A percentile compares a stretch with the other conserved stretches of the same genome.
Evolutionary conservation across 352 stramenopile genomes (phyloP).

Genomic region (Phytophthora pisi): DNA sequence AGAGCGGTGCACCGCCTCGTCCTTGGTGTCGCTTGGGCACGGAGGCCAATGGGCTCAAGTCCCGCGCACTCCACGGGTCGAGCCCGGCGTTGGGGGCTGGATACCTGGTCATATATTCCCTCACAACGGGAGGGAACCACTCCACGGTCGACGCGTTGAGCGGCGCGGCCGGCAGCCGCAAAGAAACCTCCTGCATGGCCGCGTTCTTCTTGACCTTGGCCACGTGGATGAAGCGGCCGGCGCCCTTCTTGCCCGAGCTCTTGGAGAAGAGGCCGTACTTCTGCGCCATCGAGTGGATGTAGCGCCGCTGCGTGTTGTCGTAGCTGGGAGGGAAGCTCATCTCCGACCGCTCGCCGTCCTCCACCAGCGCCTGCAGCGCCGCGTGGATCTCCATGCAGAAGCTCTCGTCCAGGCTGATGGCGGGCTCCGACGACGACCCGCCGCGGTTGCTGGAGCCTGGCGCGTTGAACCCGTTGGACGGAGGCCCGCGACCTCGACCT

Average conservation of each 20-base stretch:
- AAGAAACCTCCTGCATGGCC: conserved; percentile 72
- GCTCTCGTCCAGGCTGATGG: conserved; percentile 65
- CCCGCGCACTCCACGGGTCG: conserved; percentile 42
- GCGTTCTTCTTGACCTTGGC: conserved; percentile 86
- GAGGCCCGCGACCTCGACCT: conserved; percentile 15
- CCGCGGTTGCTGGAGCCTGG: neutral
- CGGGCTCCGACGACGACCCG: conserved; percentile 16
- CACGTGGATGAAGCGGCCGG: conserved; percentile 75
- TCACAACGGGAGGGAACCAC: conserved; percentile 53
- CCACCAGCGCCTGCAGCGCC: conserved; percentile 65
- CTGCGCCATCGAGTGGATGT: conserved; percentile 81
- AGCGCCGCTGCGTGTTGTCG: conserved; percentile 80
- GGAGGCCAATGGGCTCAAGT: conserved; percentile 21
- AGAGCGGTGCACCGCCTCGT: conserved; percentile 31
- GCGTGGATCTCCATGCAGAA: conserved; percentile 76
- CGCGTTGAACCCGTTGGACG: conserved; percentile 8
- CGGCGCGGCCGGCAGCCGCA: conserved; percentile 47
- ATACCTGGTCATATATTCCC: conserved; percentile 54
- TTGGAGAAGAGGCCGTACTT: conserved; percentile 87
- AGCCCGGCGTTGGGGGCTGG: conserved; percentile 19
- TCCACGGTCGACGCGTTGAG: conserved; percentile 37
- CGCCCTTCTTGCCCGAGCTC: conserved; percentile 69
- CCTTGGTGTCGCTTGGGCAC: conserved; percentile 22
- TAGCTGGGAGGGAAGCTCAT: conserved; percentile 72
- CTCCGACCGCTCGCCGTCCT: conserved; percentile 59